Conservation (phyloP, 192 early-diverging fungal species). For the Umbelopsis sp. region DNA sequence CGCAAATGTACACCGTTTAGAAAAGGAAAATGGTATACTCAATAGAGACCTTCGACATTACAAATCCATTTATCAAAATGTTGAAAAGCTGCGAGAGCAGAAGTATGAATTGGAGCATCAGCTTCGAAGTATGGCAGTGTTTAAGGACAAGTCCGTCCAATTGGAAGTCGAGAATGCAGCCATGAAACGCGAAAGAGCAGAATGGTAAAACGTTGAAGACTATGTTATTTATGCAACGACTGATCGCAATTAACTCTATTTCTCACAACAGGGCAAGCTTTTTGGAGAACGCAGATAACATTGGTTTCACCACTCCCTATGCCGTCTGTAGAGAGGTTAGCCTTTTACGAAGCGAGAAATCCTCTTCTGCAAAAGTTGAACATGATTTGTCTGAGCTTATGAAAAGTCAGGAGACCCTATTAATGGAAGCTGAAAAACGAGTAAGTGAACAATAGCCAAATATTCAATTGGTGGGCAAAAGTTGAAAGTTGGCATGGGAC, state of each 20-base stretch:
- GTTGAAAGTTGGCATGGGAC: not conserved
- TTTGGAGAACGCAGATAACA: conserved; percentile 42
- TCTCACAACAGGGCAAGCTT: conserved; percentile 33
- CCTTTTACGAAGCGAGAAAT: not conserved
- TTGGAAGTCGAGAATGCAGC: conserved; percentile 51
- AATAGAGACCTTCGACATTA: conserved; percentile 46
- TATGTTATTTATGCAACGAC: not conserved
- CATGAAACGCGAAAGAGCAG: conserved; percentile 53
- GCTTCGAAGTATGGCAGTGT: conserved; percentile 51
- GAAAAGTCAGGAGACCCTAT: conserved; percentile 20
- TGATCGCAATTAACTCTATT: not conserved
- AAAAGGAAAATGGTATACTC: conserved; percentile 59
- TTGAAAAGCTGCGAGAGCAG: conserved; percentile 56
- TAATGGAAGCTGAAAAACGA: conserved; percentile 15
- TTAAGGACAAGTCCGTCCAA: conserved; percentile 44
- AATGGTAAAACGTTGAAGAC: conserved; percentile 47
- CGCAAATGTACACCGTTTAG: conserved; percentile 45
- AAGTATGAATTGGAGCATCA: conserved; percentile 58
- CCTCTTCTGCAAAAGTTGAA: not conserved
- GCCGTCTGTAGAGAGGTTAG: conserved; percentile 26
- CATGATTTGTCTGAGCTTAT: not conserved
- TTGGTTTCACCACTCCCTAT: conserved; percentile 54
- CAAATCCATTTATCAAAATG: conserved; percentile 44
- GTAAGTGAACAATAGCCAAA: conserved; percentile 24
- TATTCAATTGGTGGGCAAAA: no score